Base-by-base conservation (phyloP, 164 flowering plant genomes). In the Nymphaea colorata region DNA sequence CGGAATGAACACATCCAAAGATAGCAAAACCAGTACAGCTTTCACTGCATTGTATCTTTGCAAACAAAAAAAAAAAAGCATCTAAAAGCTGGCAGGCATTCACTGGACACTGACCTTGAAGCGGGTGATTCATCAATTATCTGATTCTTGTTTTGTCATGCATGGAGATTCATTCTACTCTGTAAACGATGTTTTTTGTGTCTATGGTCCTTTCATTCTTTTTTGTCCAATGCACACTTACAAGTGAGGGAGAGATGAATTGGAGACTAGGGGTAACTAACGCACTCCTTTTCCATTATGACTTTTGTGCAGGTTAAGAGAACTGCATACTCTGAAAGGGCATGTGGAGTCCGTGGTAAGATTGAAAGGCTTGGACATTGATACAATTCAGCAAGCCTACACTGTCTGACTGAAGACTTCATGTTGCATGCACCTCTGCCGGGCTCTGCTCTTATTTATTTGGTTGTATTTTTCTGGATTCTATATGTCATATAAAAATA, bases 321-420 rank as follows among this genome's bases (percentile, higher is more conserved):
- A 90, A 76, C 84, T 90, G 17, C 79, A 77, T 60, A 90, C 97
- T 0, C 77, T 90, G 73, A 90, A 90, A 76, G 97, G 97, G 43
- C 97, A 87, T 57, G 97, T 90, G 12, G 94, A 90, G 70, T 87
- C 92, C 4, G 94, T 88, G 59, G 89, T 90, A 73, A 82, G 84
- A 76, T 64, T 88, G 80, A 90, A 88, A 78, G 90, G 90, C 3
- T 87, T 90, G 2, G 97, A 90, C 83, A 88, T 88, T 4, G 93
- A 88, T 70, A 88, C 91, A 5, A 90, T 90, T 66, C 97, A 85
- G 73, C 94, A 89, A 82, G 77, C 92, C 2, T 91, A 91, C 79
- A 91, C 97, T 0, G 92, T 90, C 55, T 90, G 80, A 86, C 75
- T 12, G 41, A 59, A 17, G n/a, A 61, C 14, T 51, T 15, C 57